Conservation (phyloP, 768 basidiomycete species). For the Auriscalpium microsporum region DNA sequence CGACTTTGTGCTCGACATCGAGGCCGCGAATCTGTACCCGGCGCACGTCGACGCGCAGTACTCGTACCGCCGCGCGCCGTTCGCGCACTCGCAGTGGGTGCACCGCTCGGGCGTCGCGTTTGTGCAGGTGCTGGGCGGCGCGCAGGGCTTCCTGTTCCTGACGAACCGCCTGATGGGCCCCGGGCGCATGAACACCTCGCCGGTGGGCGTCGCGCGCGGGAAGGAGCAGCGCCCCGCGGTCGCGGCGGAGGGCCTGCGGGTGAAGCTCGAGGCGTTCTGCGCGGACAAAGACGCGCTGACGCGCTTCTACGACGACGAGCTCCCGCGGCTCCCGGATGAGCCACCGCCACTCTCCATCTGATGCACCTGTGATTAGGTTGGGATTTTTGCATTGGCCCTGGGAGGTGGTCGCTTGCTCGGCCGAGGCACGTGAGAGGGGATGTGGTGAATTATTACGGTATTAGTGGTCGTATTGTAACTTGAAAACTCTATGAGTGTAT, state of each 20-base stretch:
- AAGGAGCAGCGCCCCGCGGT: constrained; percentile 20
- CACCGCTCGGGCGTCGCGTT: constrained; percentile 87
- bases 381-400: no score
- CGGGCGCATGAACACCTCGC: constrained; percentile 45
- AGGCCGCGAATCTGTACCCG: constrained; percentile 69
- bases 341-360: constrained; percentile 13
- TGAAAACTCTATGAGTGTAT: no score
- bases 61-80: constrained; percentile 75
- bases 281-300: constrained; percentile 25
- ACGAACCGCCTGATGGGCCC: constrained; percentile 80
- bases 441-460: no score
- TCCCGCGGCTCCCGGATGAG: constrained; percentile 12
- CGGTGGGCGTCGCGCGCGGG: constrained; percentile 2
- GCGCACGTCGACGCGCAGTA: constrained; percentile 80
- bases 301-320: constrained; percentile 21
- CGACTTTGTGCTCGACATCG: constrained; percentile 78
- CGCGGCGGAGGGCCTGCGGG: constrained; percentile 24
- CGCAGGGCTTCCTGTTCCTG: constrained; percentile 78
- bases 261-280: constrained; percentile 30
- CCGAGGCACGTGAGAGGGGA: no score
- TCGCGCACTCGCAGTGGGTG: constrained; percentile 83
- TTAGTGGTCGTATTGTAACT: no score
- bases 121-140: constrained; percentile 75
- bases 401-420: no score
- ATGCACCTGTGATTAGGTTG: neutral